Conservation (phyloP, 148 eudicot species). For the Rhododendron ovatum region DNA sequence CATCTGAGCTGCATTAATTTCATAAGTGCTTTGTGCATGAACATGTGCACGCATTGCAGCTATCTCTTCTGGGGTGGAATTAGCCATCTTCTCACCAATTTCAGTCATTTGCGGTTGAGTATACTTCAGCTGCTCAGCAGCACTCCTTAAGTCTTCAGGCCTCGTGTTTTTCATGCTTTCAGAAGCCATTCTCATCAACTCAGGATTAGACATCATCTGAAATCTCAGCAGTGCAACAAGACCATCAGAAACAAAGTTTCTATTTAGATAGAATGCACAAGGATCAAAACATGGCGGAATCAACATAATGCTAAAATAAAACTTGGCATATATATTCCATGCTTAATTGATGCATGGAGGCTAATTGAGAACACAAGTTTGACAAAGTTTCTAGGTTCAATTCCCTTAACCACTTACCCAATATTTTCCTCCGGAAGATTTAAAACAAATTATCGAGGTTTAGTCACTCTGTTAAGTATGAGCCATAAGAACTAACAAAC, state of each 20-base stretch:
- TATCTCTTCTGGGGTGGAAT: slow-evolving; percentile 77
- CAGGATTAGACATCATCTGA: slow-evolving; percentile 99
- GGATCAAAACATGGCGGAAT: too few relatives aligned
- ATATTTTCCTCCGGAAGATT: not conserved
- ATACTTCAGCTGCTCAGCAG: slow-evolving; percentile 90
- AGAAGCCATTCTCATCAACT: slow-evolving; percentile 82
- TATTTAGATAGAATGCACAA: too few relatives aligned
- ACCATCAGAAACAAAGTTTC: not conserved
- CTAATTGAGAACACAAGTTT: too few relatives aligned
- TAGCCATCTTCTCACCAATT: slow-evolving; percentile 92
- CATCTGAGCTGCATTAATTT: slow-evolving; percentile 69
- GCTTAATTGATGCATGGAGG: too few relatives aligned
- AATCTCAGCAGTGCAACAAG: not conserved
- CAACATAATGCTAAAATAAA: not conserved
- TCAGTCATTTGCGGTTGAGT: slow-evolving; percentile 78
- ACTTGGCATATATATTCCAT: not conserved
- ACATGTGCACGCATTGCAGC: slow-evolving; percentile 79
- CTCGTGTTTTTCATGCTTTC: slow-evolving; percentile 82
- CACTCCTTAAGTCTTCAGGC: slow-evolving; percentile 77
- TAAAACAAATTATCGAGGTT: too few relatives aligned
- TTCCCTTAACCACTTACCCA: not conserved
- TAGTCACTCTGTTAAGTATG: too few relatives aligned
- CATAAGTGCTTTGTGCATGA: slow-evolving; percentile 75
- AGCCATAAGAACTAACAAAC: not conserved
- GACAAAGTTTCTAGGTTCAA: not conserved